These are phyloP conservation scores for Acanthamoeba lenticulata DNA, from an alignment of 208 protist species.

Conservation along the genomic window DNA sequence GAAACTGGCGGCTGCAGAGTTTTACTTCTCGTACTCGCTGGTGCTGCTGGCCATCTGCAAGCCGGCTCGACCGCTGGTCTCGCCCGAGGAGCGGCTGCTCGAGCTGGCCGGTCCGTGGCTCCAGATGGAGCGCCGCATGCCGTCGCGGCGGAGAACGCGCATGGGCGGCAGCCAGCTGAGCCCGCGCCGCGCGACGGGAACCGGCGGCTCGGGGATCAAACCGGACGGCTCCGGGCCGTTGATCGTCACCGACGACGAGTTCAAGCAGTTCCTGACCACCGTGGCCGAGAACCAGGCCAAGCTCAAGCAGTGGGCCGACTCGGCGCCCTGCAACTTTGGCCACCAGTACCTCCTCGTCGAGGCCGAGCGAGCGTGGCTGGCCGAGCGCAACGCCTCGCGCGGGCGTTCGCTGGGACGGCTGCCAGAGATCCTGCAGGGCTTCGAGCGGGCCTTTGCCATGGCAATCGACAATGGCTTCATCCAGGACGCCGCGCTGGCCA, in stretches of 20 bases:
- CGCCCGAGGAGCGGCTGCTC: not conserved
- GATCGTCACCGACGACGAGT: not conserved
- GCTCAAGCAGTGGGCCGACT: conserved; percentile 33
- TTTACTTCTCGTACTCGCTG: conserved; percentile 40
- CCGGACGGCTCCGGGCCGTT: too few species aligned
- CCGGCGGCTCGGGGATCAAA: too few species aligned
- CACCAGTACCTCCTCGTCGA: conserved; percentile 54
- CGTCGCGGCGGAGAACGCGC: not conserved
- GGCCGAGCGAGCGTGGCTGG: not conserved
- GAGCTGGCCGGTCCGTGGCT: not conserved
- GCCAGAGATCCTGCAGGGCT: not conserved
- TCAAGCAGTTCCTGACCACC: not conserved
- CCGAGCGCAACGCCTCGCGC: not conserved
- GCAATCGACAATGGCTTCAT: conserved; percentile 21
- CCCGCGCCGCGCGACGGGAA: not conserved
- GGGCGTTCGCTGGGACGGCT: not conserved
- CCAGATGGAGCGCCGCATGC: not conserved
- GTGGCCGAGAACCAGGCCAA: conserved; percentile 9
- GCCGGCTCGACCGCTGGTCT: not conserved
- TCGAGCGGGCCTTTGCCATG: not conserved
- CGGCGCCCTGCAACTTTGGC: not conserved
- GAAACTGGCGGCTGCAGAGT: not conserved
- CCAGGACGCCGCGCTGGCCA: conserved; percentile 48
- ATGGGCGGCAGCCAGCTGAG: not conserved
- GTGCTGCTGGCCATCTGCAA: conserved; percentile 16